These are phyloP conservation scores for Boletus coccyginus DNA, from an alignment of 768 basidiomycete genomes.

Conservation along the genomic window DNA sequence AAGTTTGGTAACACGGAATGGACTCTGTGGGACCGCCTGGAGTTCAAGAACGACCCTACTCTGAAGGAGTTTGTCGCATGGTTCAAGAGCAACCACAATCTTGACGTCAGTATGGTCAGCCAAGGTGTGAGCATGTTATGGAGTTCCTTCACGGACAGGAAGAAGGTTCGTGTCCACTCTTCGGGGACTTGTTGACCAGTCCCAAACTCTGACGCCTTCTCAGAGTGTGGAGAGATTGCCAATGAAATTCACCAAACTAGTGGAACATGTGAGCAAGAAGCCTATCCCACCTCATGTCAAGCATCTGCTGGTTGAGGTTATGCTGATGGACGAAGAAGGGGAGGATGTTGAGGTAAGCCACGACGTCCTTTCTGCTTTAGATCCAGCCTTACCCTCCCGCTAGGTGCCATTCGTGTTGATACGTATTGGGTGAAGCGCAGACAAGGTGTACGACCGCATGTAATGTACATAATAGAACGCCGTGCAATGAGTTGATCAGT, in stretches of 20 bases:
- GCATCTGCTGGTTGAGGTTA: conserved; percentile 88
- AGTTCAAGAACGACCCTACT: conserved; percentile 86
- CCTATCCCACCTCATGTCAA: conserved; percentile 79
- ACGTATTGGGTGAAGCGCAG: conserved; percentile 41
- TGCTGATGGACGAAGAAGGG: conserved; percentile 87
- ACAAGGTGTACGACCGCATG: not conserved
- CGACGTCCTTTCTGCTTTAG: not conserved
- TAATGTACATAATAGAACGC: conserved; percentile 9
- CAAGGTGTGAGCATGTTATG: conserved; percentile 98
- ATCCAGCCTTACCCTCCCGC: not conserved
- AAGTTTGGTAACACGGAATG: conserved; percentile 89
- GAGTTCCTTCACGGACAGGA: conserved; percentile 89
- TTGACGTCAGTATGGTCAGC: conserved; percentile 93
- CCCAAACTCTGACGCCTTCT: conserved; percentile 7
- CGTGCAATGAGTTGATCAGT: not conserved
- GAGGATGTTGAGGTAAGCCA: conserved; percentile 88
- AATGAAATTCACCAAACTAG: conserved; percentile 88
- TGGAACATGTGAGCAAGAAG: conserved; percentile 94
- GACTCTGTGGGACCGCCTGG: conserved; percentile 98
- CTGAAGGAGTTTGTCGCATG: conserved; percentile 79
- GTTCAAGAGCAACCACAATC: conserved; percentile 81
- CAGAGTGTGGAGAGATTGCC: conserved; percentile 85
- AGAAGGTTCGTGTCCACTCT: conserved; percentile 61
- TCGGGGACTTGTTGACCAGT: not conserved
- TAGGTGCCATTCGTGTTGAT: conserved; percentile 86